Base-by-base conservation (phyloP, 1,284 basidiomycete genomes). In the Trichosporon sp. region DNA sequence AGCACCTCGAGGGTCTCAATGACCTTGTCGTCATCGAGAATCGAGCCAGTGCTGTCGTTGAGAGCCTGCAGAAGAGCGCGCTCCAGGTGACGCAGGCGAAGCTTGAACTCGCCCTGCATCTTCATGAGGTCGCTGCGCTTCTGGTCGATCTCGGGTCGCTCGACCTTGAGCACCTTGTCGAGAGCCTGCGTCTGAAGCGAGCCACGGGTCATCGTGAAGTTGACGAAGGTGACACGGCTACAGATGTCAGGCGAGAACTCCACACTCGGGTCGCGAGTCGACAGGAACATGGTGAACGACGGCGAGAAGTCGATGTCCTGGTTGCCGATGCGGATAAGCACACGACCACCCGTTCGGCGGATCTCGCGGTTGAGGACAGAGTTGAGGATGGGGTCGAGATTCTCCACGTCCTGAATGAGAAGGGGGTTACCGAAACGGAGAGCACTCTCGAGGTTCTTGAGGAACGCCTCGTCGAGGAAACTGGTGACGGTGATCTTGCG, bases 261-360 rank as follows among this genome's bases (percentile, higher is more conserved):
- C 68, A 97, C 90, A 0, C 94, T 95, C 0, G 97, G 95, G 79
- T 99, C 95, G 25, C 95, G 85, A 8, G 96, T 99, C 2, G 96
- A 92, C 58, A 99, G 85, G 86, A 99, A 99, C 92, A 99, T 95
- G 10, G 92, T 95, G 84, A 99, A 99, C 11, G 95, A 89, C 3
- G 97, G 96, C 0, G 95, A 98, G 80, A 98, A 99, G 80, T 99
- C 96, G 77, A 99, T 98, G 71, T 99, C 97, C 81, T 99, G 95
- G 76, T 86, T 96, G n/a, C 96, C 96, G 27, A 99, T 85, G 56
- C 96, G 91, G 73, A 99, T 98, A 56, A 99, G 87, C 11, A 99
- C 94, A 79, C 96, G 93, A 49, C 96, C 96, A 60, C 96, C 96
- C 3, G 92, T 95, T 44, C 92, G 87, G 40, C 95, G 86, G 52